Evolutionary conservation across 2,329 filamentous ascomycete genomes (phyloP), one percentile per base, ranked within the genome.

Genomic region (Botrytis elliptica): DNA sequence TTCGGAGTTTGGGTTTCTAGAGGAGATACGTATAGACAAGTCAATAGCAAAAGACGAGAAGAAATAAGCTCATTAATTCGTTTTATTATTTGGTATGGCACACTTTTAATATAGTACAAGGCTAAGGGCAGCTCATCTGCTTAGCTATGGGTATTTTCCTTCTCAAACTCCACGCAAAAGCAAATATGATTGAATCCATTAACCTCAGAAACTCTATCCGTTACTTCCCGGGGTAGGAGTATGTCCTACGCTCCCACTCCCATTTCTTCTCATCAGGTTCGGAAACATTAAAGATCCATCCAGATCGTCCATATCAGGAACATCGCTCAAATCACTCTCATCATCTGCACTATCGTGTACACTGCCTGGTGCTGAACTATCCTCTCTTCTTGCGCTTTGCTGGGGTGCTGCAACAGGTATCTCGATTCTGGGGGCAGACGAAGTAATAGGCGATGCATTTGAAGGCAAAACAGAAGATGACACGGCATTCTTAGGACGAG

Each of bases 321-420:
- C 81, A 77, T 88, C 86, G 73, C 85, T 87, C 3, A 88, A 80
- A 79, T 88, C 86, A 75, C 85, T 87, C 75, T 88, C 86, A 74
- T 87, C 86, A 76, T 88, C 86, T 0, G 86, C 86, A 76, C 83
- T 84, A 73, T 87, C 86, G 63, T 87, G 84, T 0, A 86, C 79
- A 67, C 85, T 82, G 16, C 80, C 81, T 12, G 77, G 77, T 14
- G 71, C 79, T 29, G 77, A 78, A 64, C 83, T 83, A 63, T 81
- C 80, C 66, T 83, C 78, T 75, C 62, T 76, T 75, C 81, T 75
- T 81, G 73, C 83, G 76, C 20, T 77, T 38, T 73, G 64, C 20
- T 65, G 59, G 18, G 67, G 16, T 40, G 12, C 25, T 33, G 49
- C 20, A 55, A 44, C 78, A 83, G 83, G 78, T 83, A 66, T 67